Percentiles rank a stretch among this genome's conserved stretches.
Conservation (phyloP, 1,284 basidiomycete species). For the Sphagnurus paluster region DNA sequence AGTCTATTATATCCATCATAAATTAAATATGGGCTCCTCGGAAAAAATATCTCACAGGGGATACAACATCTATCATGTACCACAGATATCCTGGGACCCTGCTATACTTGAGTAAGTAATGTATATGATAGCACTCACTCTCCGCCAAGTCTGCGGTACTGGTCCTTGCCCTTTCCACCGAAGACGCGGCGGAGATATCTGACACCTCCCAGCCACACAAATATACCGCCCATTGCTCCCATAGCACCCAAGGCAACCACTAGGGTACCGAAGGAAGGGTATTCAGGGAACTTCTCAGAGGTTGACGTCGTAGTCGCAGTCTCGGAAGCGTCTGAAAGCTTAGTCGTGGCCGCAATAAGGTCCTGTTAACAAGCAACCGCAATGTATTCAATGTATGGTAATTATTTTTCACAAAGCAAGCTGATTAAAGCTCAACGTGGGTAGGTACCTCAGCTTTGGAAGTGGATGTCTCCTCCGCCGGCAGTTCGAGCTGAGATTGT, state of each 20-base stretch:
- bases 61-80: no score
- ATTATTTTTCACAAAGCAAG: conserved; percentile 36
- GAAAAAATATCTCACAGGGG: no score
- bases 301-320: neutral
- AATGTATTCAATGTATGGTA: conserved; percentile 56
- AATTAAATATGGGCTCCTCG: no score
- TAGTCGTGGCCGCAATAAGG: conserved; percentile 4
- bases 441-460: conserved; percentile 73
- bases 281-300: conserved; percentile 14
- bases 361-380: conserved; percentile 25
- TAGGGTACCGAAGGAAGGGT: conserved; percentile 39
- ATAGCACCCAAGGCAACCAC: conserved; percentile 48
- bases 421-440: conserved; percentile 85
- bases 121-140: conserved; percentile 47
- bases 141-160: conserved; percentile 49
- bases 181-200: conserved; percentile 44
- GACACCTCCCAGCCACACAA: conserved; percentile 57
- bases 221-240: conserved; percentile 48
- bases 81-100: no score
- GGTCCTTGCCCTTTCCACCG: conserved; percentile 30
- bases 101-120: no score
- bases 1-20: no score
- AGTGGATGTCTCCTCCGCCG: conserved; percentile 8
- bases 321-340: conserved; percentile 4
- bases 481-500: conserved; percentile 53